Percentiles rank a stretch among this genome's conserved stretches.
Evolutionary conservation across 257 asterid genomes (phyloP).

Genomic region (Solanum sejunctum): DNA sequence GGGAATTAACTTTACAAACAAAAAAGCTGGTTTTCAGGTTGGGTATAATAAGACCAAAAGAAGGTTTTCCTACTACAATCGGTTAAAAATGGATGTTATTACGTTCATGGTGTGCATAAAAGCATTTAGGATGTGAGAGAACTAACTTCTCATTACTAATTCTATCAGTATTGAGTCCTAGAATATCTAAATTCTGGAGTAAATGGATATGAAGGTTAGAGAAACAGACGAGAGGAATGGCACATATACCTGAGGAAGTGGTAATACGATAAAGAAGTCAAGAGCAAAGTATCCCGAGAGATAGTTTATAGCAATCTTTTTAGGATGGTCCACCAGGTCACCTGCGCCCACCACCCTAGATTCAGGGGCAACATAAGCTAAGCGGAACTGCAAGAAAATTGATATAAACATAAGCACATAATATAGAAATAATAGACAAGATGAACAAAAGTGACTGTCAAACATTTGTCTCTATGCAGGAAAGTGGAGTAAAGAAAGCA

Average conservation of each 20-base stretch:
- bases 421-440: neutral
- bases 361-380: constrained; percentile 84
- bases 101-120: neutral
- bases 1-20: neutral
- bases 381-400: constrained; percentile 66
- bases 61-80: neutral
- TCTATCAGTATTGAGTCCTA: neutral
- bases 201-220: neutral
- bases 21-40: neutral
- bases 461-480: neutral
- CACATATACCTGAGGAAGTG: constrained; percentile 68
- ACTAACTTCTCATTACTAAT: neutral
- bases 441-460: neutral
- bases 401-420: neutral
- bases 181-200: neutral
- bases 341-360: constrained; percentile 82
- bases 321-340: constrained; percentile 68
- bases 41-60: neutral
- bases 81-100: neutral
- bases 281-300: constrained; percentile 40
- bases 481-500: neutral
- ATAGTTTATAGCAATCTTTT: constrained; percentile 58
- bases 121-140: neutral
- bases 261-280: constrained; percentile 56
- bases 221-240: neutral